These are phyloP conservation scores for Solanum medicagineum DNA, from an alignment of 257 asterid genomes.

Conservation along the genomic window DNA sequence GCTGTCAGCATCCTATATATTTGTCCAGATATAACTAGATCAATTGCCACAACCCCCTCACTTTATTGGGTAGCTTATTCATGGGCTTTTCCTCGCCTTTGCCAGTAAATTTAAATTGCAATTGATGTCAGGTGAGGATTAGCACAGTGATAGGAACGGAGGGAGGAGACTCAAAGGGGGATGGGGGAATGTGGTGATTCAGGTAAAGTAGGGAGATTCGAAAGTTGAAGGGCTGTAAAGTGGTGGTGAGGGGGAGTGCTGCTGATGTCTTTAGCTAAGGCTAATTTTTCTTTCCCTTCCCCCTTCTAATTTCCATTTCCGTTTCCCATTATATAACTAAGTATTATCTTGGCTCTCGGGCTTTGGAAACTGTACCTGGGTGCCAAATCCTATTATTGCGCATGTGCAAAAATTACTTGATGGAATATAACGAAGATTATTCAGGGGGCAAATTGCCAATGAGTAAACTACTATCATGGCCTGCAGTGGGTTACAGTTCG, in stretches of 20 bases:
- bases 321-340: neutral
- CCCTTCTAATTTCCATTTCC: neutral
- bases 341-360: neutral
- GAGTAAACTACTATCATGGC: neutral
- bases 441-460: neutral
- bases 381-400: neutral
- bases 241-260: neutral
- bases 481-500: neutral
- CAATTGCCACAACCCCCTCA: neutral
- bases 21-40: neutral
- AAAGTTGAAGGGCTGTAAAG: neutral
- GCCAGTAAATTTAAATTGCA: neutral
- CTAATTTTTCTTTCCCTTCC: rapidly evolving
- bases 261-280: neutral
- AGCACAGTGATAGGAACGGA: neutral
- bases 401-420: neutral
- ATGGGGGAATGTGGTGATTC: neutral
- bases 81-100: neutral
- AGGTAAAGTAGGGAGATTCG: neutral
- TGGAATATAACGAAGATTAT: neutral
- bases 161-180: neutral
- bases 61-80: neutral
- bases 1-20: neutral
- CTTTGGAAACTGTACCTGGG: neutral
- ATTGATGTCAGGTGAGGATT: neutral